Conservation (phyloP, 768 basidiomycete genomes). For the Xanthoconium purpureum region DNA sequence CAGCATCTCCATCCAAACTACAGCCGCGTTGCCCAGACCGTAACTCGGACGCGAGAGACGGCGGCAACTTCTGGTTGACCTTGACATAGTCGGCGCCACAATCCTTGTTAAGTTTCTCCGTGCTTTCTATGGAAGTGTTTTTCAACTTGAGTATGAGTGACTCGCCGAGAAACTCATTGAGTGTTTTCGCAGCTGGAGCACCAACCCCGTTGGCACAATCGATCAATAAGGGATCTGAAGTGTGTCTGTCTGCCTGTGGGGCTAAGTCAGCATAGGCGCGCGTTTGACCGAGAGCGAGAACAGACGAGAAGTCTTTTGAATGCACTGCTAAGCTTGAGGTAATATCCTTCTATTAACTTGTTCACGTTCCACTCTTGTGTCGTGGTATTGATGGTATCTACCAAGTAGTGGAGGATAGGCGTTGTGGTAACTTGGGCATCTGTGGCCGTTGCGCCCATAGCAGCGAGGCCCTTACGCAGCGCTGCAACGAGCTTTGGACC, state of each 20-base stretch:
- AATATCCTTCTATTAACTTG: conserved; percentile 81
- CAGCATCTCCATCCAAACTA: conserved; percentile 96
- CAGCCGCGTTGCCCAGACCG: conserved; percentile 79
- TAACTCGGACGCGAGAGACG: conserved; percentile 61
- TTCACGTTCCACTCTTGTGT: conserved; percentile 76
- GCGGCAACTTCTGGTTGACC: conserved; percentile 84
- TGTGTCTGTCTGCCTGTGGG: conserved; percentile 54
- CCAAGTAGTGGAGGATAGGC: conserved; percentile 93
- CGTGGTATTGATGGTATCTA: conserved; percentile 84
- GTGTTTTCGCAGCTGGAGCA: conserved; percentile 59
- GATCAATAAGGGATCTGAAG: conserved; percentile 62
- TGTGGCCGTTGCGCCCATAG: conserved; percentile 62
- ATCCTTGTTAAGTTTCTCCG: conserved; percentile 75
- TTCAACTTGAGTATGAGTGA: conserved; percentile 62
- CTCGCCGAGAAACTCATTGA: conserved; percentile 58
- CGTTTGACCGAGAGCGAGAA: conserved; percentile 12
- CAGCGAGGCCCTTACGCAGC: conserved; percentile 78
- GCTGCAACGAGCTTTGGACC: conserved; percentile 73
- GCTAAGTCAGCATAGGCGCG: conserved; percentile 3
- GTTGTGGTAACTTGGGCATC: conserved; percentile 89
- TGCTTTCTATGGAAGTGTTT: conserved; percentile 62
- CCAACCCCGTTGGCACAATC: conserved; percentile 99
- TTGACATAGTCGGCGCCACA: conserved; percentile 99
- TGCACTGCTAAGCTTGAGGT: conserved; percentile 72
- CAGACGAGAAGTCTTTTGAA: conserved; percentile 87